Evolutionary conservation across 345 rosid genomes (phyloP).

Genomic region (Hibiscus mutabilis): DNA sequence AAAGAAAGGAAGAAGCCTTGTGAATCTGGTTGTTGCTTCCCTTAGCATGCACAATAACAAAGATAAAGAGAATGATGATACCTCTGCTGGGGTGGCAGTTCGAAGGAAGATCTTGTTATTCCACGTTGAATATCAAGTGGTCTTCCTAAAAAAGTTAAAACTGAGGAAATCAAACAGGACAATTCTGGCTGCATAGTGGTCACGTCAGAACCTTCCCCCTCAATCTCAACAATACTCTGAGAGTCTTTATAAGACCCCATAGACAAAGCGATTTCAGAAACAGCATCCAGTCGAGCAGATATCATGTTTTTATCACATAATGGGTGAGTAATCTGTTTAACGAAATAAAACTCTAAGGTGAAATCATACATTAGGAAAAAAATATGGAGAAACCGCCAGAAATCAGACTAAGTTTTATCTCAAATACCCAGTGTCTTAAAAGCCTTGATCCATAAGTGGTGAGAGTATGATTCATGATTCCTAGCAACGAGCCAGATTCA

Average conservation of each 20-base stretch:
- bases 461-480: slow-evolving; percentile 64
- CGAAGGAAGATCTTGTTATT: slow-evolving; percentile 88
- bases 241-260: slow-evolving; percentile 56
- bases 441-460: slow-evolving; percentile 87
- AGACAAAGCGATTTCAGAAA: slow-evolving; percentile 83
- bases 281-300: slow-evolving; percentile 92
- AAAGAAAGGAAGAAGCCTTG: neutral
- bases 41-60: neutral
- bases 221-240: slow-evolving; percentile 26
- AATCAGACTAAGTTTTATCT: neutral
- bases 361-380: slow-evolving; percentile 3
- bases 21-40: neutral
- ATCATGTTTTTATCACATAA: slow-evolving; percentile 76
- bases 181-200: slow-evolving; percentile 36
- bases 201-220: slow-evolving; percentile 34
- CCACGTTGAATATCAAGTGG: slow-evolving; percentile 93
- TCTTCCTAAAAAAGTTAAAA: slow-evolving; percentile 69
- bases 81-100: slow-evolving; percentile 88
- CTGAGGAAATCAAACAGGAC: slow-evolving; percentile 50
- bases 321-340: slow-evolving; percentile 82
- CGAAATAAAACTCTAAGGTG: slow-evolving; percentile 16
- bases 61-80: slow-evolving; percentile 20
- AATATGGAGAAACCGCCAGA: neutral
- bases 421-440: slow-evolving; percentile 84
- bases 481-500: slow-evolving; percentile 74